Evolutionary conservation across 2,329 filamentous ascomycete species (phyloP).

Genomic region (Metarhizium anisopliae): DNA sequence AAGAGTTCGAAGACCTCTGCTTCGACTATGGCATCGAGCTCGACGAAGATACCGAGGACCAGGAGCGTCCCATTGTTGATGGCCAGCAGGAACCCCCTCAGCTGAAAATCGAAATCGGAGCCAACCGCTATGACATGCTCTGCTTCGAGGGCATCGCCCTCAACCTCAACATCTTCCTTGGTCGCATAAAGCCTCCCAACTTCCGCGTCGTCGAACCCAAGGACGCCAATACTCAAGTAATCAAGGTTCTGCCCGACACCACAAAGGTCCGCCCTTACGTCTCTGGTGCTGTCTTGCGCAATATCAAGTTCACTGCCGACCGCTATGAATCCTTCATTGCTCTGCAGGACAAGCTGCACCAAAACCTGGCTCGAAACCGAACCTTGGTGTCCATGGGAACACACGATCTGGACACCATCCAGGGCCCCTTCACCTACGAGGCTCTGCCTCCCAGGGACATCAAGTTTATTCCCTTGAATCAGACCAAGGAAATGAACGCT

Average conservation of each 20-base stretch:
- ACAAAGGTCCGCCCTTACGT: conserved; percentile 76
- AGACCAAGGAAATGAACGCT: conserved; percentile 78
- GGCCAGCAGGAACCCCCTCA: conserved; percentile 81
- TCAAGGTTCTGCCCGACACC: conserved; percentile 71
- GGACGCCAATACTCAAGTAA: conserved; percentile 65
- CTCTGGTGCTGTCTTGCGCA: conserved; percentile 79
- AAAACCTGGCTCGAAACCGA: conserved; percentile 86
- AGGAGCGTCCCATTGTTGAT: conserved; percentile 63
- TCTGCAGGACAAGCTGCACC: conserved; percentile 95
- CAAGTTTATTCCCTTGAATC: conserved; percentile 83
- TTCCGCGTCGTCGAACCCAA: conserved; percentile 67
- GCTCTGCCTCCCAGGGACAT: conserved; percentile 87
- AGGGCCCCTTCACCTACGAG: conserved; percentile 96
- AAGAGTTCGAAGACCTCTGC: conserved; percentile 94
- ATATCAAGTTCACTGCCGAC: conserved; percentile 83
- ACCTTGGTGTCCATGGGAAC: conserved; percentile 96
- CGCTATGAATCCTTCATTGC: conserved; percentile 96
- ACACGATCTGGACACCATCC: conserved; percentile 86
- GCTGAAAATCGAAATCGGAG: conserved; percentile 95
- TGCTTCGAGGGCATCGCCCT: conserved; percentile 95
- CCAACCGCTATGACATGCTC: conserved; percentile 90
- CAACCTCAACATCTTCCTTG: conserved; percentile 92
- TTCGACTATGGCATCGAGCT: conserved; percentile 98
- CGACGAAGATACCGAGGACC: conserved; percentile 84
- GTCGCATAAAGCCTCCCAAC: conserved; percentile 64